Base-by-base conservation (phyloP, 352 stramenopile genomes). In the Globisporangium canariense region DNA sequence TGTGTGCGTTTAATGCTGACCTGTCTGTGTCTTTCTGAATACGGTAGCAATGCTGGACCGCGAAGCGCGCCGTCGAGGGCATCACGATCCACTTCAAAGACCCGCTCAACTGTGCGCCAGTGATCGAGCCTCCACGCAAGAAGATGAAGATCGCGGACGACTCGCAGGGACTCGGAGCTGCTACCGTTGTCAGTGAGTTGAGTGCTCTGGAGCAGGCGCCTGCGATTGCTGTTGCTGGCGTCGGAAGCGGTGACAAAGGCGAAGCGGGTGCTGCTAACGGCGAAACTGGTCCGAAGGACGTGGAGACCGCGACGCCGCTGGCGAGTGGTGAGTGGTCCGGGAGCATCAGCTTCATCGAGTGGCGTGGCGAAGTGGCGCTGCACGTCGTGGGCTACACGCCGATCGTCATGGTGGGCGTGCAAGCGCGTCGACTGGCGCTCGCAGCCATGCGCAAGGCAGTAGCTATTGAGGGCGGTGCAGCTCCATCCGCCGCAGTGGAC, bases 341-440 rank as follows among this genome's bases (percentile, higher is more conserved):
- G 25, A 93, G 80, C 60, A 79, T 96, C 56, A 93, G 85, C 53
- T 96, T 94, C 49, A 90, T 93, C 51, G 87, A 96, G 69, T 96
- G 87, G 85, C 79, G 82, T 32, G 73, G 71, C n/a, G 75, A 90
- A 73, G 79, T 96, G 30, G 82, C 85, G 3, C 70, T 96, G 10
- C 81, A 93, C 53, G 73, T 94, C 6, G 73, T 90, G 16, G 86
- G 83, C 0, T 83, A 93, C 62, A 83, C 73, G 5, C 83, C 87
- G 20, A 75, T 96, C 0, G 79, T 96, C 9, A 93, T 96, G 85
- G 80, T 69, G 8, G 83, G 82, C 6, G 83, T 89, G 9, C 87
- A 94, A 52, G 85, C 83, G 36, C 80, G 85, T n/a, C 86, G 86
- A 1, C 64, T 96, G 30, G 85, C 87, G 14, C 81, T 91, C n/a